These are phyloP conservation scores for Colletotrichum orbiculare DNA, from an alignment of 2,329 filamentous ascomycete species.

Conservation along the genomic window DNA sequence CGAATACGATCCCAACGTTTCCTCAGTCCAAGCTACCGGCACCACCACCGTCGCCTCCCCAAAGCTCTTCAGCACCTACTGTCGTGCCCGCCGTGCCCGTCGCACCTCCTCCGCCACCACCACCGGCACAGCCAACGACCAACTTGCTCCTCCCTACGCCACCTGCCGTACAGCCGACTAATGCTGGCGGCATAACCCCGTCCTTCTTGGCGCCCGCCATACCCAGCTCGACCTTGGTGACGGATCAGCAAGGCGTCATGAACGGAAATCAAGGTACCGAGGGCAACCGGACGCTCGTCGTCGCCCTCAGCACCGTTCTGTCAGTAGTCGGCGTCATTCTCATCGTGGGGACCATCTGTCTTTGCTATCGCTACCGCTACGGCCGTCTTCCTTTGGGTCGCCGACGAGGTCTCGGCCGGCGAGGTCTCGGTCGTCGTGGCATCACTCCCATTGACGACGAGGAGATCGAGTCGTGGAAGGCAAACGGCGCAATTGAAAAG, in stretches of 20 bases:
- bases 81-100: background rate
- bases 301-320: slow-evolving; percentile 61
- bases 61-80: slow-evolving; percentile 7
- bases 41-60: slow-evolving; percentile 1
- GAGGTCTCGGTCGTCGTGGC: slow-evolving; percentile 56
- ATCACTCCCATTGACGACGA: slow-evolving; percentile 73
- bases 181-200: slow-evolving; percentile 20
- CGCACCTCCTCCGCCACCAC: background rate
- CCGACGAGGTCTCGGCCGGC: slow-evolving; percentile 48
- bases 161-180: slow-evolving; percentile 19
- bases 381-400: slow-evolving; percentile 54
- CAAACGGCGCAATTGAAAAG: slow-evolving; percentile 44
- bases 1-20: slow-evolving; percentile 2
- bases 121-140: slow-evolving; percentile 4
- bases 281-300: slow-evolving; percentile 56
- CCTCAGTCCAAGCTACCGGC: slow-evolving; percentile 8
- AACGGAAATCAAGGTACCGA: slow-evolving; percentile 25
- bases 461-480: slow-evolving; percentile 74
- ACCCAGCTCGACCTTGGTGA: slow-evolving; percentile 28
- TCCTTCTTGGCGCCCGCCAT: slow-evolving; percentile 13
- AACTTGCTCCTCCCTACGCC: background rate
- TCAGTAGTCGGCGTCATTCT: slow-evolving; percentile 58
- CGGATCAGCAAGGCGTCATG: slow-evolving; percentile 27
- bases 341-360: slow-evolving; percentile 47
- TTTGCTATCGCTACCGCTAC: slow-evolving; percentile 51